Conservation (phyloP, 2,329 filamentous ascomycete genomes). For the Aureobasidium musti region DNA sequence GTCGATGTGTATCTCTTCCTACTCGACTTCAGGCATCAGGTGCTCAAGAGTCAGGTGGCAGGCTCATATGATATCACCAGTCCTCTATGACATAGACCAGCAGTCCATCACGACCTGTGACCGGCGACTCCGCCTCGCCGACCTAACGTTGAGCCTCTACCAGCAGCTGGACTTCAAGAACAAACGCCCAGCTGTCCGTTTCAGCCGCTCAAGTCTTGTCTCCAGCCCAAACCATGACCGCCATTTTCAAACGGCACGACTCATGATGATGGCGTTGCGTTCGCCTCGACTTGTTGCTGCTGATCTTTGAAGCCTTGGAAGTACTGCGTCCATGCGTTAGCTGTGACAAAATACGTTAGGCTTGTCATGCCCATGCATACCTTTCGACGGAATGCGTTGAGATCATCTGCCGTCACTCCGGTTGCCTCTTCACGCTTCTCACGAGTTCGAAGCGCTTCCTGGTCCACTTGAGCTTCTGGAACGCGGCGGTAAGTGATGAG, state of each 20-base stretch:
- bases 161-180: conserved; percentile 5
- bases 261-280: conserved; percentile 14
- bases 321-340: conserved; percentile 36
- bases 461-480: conserved; percentile 57
- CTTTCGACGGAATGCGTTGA: conserved; percentile 67
- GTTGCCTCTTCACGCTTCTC: conserved; percentile 41
- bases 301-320: conserved; percentile 42
- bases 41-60: neutral
- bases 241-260: conserved; percentile 10
- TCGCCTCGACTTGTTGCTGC: conserved; percentile 20
- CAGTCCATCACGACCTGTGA: neutral
- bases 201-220: conserved; percentile 25
- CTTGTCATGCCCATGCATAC: conserved; percentile 31
- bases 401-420: conserved; percentile 61
- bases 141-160: conserved; percentile 13
- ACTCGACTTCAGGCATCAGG: neutral
- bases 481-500: conserved; percentile 82
- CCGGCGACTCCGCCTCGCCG: conserved; percentile 18
- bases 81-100: neutral
- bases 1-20: neutral
- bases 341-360: neutral
- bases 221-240: conserved; percentile 18
- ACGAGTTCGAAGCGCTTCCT: conserved; percentile 34
- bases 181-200: conserved; percentile 22
- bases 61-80: neutral